Evolutionary conservation across 345 rosid species (phyloP), one percentile per base, ranked within the genome.

Genomic region (Mallotus nudiflorus): DNA sequence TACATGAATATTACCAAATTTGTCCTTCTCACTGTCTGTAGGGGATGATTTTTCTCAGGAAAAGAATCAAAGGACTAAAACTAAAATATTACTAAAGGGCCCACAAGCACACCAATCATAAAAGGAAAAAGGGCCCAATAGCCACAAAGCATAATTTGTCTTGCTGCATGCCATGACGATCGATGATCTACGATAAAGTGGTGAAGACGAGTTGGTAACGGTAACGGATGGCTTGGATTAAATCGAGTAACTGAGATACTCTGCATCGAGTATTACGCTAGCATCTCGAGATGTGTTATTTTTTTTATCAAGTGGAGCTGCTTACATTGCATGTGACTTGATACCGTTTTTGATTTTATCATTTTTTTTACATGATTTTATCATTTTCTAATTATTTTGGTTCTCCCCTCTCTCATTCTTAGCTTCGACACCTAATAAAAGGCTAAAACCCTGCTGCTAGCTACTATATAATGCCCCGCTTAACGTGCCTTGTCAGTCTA

Each of bases 241-340:
- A 22, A 22, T 52, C 25, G 28, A 35, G 22, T 7, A 33, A 19
- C 45, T 20, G 28, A 35, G 48, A 39, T 20, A 60, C 46, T 39
- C 5, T n/a, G 37, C 25, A 60, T 60, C 65, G 46, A 60, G 27
- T 33, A 12, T 37, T 25, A 37, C 45, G 45, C 40, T 59, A 24
- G 44, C 13, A 58, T 57, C 39, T 57, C 40, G 62, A 57, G 40
- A 18, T 57, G 62, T 57, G n/a, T n/a, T n/a, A n/a, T n/a, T n/a
- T 29, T 25, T 57, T 31, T 29, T 35, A 59, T 59, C 64, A 25
- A 3, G 0, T 37, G 48, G 65, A 60, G 37, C 46, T 39, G 20
- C 46, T 42, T 1, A 8, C 14, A 33, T 52, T 18, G 9, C 45
- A 60, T 60, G 48, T 60, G 65, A 60, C 4, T 37, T 22, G 19